Evolutionary conservation across 2,329 filamentous ascomycete genomes (phyloP).

Genomic region (Zymoseptoria crescenta): DNA sequence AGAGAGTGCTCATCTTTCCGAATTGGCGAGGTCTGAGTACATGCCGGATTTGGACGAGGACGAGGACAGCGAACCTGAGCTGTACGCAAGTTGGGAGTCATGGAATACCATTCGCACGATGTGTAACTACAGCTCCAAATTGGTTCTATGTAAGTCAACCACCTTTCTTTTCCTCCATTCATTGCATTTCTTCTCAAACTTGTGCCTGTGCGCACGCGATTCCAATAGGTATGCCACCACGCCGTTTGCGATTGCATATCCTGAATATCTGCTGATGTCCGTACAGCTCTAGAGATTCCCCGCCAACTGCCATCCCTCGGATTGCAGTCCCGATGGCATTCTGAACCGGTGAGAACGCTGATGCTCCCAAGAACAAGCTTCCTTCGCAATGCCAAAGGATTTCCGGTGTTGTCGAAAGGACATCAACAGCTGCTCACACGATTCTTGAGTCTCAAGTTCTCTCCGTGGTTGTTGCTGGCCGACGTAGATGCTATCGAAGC

Average conservation of each 20-base stretch:
- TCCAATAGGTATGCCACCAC: neutral
- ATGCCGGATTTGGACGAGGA: conserved; percentile 10
- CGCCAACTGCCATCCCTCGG: conserved; percentile 49
- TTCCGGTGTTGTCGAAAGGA: conserved; percentile 49
- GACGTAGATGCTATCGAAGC: conserved; percentile 46
- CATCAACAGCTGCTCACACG: conserved; percentile 51
- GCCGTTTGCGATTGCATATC: neutral
- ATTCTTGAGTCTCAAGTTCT: conserved; percentile 49
- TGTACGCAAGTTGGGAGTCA: conserved; percentile 81
- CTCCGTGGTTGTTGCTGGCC: conserved; percentile 54
- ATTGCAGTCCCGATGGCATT: conserved; percentile 55
- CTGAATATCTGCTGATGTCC: neutral
- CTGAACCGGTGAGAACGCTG: conserved; percentile 53
- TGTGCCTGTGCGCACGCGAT: neutral
- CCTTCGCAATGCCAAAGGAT: conserved; percentile 51
- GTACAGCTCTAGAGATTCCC: conserved; percentile 49
- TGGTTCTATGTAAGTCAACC: conserved; percentile 68
- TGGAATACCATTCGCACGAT: conserved; percentile 83
- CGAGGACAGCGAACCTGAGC: conserved; percentile 29
- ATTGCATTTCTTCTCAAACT: conserved; percentile 1
- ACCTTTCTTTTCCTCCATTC: conserved; percentile 8
- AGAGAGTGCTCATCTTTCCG: conserved; percentile 47
- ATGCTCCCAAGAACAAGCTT: conserved; percentile 48
- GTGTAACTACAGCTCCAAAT: conserved; percentile 74
- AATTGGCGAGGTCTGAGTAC: conserved; percentile 35